Conservation (phyloP, 768 basidiomycete species). For the Lyophyllum shimeji region DNA sequence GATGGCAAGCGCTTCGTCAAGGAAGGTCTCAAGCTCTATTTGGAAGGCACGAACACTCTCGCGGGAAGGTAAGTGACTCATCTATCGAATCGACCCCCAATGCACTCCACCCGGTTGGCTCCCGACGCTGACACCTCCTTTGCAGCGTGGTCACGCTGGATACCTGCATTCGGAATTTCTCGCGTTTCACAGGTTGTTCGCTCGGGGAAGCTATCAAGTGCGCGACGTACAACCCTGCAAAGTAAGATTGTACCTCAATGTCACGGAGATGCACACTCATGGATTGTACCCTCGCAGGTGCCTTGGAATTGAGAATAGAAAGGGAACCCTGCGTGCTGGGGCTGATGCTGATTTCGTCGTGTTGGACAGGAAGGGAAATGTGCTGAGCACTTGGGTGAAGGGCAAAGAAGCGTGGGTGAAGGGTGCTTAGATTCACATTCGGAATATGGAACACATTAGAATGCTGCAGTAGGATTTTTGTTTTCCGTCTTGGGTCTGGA, state of each 20-base stretch:
- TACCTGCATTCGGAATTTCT: conserved; percentile 84
- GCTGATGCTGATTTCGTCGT: conserved; percentile 86
- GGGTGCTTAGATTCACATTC: conserved; percentile 13
- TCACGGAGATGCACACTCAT: background rate
- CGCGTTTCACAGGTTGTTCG: conserved; percentile 80
- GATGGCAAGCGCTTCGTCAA: conserved; percentile 80
- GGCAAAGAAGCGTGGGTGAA: conserved; percentile 71
- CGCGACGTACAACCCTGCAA: conserved; percentile 84
- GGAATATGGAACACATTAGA: background rate
- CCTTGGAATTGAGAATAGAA: conserved; percentile 74
- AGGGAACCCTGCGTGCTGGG: conserved; percentile 80
- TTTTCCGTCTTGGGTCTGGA: background rate
- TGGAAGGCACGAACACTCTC: conserved; percentile 85
- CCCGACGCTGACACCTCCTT: background rate
- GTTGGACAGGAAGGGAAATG: conserved; percentile 64
- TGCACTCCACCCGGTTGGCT: background rate
- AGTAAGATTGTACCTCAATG: conserved; percentile 36
- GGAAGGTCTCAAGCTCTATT: conserved; percentile 74
- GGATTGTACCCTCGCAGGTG: conserved; percentile 42
- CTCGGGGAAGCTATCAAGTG: conserved; percentile 84
- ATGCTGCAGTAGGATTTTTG: background rate
- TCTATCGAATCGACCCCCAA: background rate
- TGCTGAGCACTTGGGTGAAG: conserved; percentile 73
- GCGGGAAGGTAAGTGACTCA: conserved; percentile 70
- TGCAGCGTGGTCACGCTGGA: conserved; percentile 77